A percentile compares a stretch with the other conserved stretches of the same genome.
Conservation (phyloP, 352 stramenopile species). For the Globisporangium emineosum region DNA sequence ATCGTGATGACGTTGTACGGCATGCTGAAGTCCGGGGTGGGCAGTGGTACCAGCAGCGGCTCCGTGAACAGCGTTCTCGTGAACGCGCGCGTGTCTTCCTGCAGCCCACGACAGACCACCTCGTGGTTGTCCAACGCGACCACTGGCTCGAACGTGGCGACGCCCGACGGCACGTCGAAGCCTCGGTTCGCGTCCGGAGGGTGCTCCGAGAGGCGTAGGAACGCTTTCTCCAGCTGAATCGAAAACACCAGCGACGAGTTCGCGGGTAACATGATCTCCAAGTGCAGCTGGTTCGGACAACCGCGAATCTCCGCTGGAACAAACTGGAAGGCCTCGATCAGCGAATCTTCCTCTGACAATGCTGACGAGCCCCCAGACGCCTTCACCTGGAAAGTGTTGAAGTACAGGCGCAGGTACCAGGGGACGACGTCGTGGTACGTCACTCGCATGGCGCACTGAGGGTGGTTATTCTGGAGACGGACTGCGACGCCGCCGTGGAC, state of each 20-base stretch:
- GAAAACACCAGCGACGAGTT: slow-evolving; percentile 59
- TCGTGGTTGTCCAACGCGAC: not conserved
- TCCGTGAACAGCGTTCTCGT: slow-evolving; percentile 67
- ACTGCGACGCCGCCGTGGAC: slow-evolving; percentile 70
- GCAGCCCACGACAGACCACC: slow-evolving; percentile 15
- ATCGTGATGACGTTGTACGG: slow-evolving; percentile 91
- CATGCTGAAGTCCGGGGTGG: slow-evolving; percentile 89
- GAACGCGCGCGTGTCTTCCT: slow-evolving; percentile 8
- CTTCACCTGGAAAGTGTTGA: slow-evolving; percentile 54
- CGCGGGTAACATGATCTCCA: slow-evolving; percentile 50
- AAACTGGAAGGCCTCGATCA: slow-evolving; percentile 41
- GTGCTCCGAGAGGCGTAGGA: slow-evolving; percentile 78
- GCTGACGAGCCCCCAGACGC: not conserved
- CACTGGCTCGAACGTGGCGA: slow-evolving; percentile 39
- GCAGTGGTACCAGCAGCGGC: slow-evolving; percentile 74
- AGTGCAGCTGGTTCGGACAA: slow-evolving; percentile 51
- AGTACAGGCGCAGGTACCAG: slow-evolving; percentile 83
- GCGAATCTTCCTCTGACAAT: slow-evolving; percentile 6
- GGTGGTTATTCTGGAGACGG: slow-evolving; percentile 58
- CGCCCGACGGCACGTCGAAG: slow-evolving; percentile 73
- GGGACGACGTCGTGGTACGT: slow-evolving; percentile 73
- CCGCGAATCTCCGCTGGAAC: slow-evolving; percentile 54
- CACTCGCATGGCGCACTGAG: slow-evolving; percentile 44
- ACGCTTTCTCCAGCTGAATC: slow-evolving; percentile 78
- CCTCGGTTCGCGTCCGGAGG: slow-evolving; percentile 84